Evolutionary conservation across 1,284 basidiomycete genomes (phyloP).

Genomic region (Boletus sp.): DNA sequence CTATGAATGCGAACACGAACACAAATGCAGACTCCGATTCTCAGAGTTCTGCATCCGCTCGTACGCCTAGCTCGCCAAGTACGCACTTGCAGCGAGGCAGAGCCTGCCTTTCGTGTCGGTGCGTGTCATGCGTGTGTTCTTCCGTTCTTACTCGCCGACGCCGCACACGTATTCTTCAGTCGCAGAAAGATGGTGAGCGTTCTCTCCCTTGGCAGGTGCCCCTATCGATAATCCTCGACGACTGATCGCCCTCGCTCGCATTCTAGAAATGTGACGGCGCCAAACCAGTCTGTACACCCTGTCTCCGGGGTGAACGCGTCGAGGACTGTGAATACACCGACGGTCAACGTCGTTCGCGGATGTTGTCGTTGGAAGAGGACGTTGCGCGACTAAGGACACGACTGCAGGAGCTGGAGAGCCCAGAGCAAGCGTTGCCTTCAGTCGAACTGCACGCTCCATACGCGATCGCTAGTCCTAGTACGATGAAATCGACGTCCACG

Average conservation of each 20-base stretch:
- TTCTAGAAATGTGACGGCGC: slow-evolving; percentile 40
- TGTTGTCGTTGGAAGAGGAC: slow-evolving; percentile 37
- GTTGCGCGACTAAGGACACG: slow-evolving; percentile 35
- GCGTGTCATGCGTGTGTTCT: not conserved
- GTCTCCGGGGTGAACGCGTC: slow-evolving; percentile 32
- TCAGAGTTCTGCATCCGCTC: not conserved
- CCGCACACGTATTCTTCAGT: slow-evolving; percentile 15
- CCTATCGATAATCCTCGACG: not conserved
- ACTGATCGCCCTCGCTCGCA: not conserved
- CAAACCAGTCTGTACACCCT: slow-evolving; percentile 38
- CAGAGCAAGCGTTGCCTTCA: slow-evolving; percentile 20
- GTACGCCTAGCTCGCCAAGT: not conserved
- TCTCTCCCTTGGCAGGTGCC: no score
- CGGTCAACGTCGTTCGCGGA: slow-evolving; percentile 33
- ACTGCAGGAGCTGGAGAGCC: slow-evolving; percentile 37
- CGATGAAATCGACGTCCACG: not conserved
- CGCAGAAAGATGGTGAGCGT: slow-evolving; percentile 38
- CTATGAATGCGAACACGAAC: not conserved
- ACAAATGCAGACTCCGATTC: slow-evolving; percentile 1
- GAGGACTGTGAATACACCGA: slow-evolving; percentile 44
- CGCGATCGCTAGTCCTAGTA: slow-evolving; percentile 6
- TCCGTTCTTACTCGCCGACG: not conserved
- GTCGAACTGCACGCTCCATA: slow-evolving; percentile 35
- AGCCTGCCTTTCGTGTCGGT: slow-evolving; percentile 32
- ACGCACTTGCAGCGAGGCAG: slow-evolving; percentile 30